Percentiles rank a stretch among this genome's conserved stretches.
These are phyloP conservation scores for Opeltia flavorubescens DNA, from an alignment of 495 filamentous ascomycete species.

Conservation along the genomic window DNA sequence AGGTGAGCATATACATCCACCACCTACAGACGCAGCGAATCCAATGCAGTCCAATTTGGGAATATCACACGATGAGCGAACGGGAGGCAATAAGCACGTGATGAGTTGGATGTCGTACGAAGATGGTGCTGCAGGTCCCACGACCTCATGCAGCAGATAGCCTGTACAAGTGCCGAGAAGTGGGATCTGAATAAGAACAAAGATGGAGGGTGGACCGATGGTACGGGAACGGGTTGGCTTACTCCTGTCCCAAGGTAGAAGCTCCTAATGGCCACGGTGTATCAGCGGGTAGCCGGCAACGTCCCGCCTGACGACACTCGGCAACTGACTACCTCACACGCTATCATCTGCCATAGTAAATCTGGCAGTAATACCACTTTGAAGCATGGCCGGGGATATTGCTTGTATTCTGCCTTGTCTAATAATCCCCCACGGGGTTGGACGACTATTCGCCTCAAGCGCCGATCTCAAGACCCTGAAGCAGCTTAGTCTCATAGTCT, in stretches of 20 bases:
- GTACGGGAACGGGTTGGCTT: not conserved
- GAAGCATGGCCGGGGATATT: no score
- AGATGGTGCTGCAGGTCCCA: not conserved
- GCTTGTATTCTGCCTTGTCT: no score
- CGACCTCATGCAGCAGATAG: not conserved
- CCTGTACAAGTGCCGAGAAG: not conserved
- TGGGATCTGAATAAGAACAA: not conserved
- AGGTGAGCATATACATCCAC: not conserved
- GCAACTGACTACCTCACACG: not conserved
- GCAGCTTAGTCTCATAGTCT: no score
- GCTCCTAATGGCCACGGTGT: not conserved
- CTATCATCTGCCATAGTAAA: no score
- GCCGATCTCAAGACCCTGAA: not conserved
- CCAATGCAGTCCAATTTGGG: slow-evolving; percentile 6
- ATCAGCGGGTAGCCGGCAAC: not conserved
- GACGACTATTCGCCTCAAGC: not conserved
- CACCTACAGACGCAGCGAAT: not conserved
- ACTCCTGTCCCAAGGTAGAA: not conserved
- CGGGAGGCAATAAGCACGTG: slow-evolving; percentile 3
- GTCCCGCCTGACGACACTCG: not conserved
- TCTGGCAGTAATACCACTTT: not conserved
- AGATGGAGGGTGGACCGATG: not conserved
- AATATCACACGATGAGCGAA: not conserved
- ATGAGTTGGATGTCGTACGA: slow-evolving; percentile 12
- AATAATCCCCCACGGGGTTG: no score